phyloP scores from a whole-genome alignment of 2,329 filamentous ascomycete species.

The Venturiaceae sp. region DNA sequence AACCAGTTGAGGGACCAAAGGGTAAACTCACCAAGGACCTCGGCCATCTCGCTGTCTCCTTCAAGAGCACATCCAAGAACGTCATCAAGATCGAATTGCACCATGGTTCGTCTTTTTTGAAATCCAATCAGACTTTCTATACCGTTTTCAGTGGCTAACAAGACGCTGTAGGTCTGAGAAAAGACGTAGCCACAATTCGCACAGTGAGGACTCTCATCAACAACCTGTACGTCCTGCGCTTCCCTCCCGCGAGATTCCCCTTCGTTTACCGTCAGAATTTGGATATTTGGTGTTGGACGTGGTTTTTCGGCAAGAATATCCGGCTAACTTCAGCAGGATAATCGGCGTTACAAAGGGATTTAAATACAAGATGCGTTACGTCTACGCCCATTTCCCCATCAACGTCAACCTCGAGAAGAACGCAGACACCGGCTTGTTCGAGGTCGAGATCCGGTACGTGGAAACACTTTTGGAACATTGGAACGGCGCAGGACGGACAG shows the following conservation, averaged over 20 bases:
- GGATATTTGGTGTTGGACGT: too few species aligned
- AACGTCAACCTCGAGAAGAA: slow-evolving; percentile 99
- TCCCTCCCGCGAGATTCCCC: too few species aligned
- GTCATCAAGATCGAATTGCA: slow-evolving; percentile 95
- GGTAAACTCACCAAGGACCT: slow-evolving; percentile 97
- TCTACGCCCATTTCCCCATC: slow-evolving; percentile 99
- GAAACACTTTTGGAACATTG: too few species aligned
- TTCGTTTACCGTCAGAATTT: too few species aligned
- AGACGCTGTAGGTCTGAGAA: too few species aligned
- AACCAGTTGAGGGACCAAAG: slow-evolving; percentile 86
- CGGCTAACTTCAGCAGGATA: too few species aligned
- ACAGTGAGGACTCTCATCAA: slow-evolving; percentile 97
- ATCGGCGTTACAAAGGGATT: slow-evolving; percentile 97
- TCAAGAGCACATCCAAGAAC: slow-evolving; percentile 77
- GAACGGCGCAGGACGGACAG: not conserved
- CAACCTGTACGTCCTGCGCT: too few species aligned
- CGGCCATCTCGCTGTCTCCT: slow-evolving; percentile 91
- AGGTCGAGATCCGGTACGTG: slow-evolving; percentile 94
- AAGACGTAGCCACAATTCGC: slow-evolving; percentile 94
- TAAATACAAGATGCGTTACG: slow-evolving; percentile 99
- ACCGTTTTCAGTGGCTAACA: too few species aligned
- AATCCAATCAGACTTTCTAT: too few species aligned
- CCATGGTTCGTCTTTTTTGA: slow-evolving; percentile 89
- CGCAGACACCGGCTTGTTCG: slow-evolving; percentile 72
- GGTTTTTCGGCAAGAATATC: too few species aligned